phyloP scores from a whole-genome alignment of 495 filamentous ascomycete species.

The Cenococcum geophilum region DNA sequence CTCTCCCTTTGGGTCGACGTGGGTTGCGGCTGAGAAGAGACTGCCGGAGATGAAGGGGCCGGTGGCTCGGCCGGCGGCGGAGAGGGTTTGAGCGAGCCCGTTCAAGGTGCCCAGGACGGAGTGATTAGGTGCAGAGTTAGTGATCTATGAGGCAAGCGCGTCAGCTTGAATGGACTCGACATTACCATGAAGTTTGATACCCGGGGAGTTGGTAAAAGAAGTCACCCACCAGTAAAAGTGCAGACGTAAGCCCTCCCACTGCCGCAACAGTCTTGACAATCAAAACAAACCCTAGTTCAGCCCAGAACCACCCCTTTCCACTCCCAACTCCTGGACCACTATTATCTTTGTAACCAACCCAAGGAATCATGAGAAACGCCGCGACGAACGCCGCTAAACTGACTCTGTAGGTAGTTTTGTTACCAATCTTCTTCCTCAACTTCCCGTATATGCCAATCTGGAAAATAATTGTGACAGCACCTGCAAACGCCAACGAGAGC shows the following conservation, averaged over 20 bases:
- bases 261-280: conserved; percentile 83
- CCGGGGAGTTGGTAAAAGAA: background rate
- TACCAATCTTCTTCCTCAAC: conserved; percentile 75
- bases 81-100: conserved; percentile 89
- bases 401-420: conserved; percentile 71
- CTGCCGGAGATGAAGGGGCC: conserved; percentile 85
- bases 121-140: conserved; percentile 83
- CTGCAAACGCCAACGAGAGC: conserved; percentile 76
- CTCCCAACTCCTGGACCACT: conserved; percentile 42
- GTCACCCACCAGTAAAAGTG: conserved; percentile 69
- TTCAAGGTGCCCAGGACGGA: conserved; percentile 85
- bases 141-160: conserved; percentile 53
- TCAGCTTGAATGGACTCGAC: background rate
- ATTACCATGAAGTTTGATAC: conserved; percentile 14
- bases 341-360: conserved; percentile 68
- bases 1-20: conserved; percentile 74
- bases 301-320: conserved; percentile 58
- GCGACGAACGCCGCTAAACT: conserved; percentile 76
- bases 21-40: conserved; percentile 67
- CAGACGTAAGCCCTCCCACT: conserved; percentile 82
- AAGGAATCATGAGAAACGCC: conserved; percentile 83
- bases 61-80: conserved; percentile 79
- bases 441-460: conserved; percentile 77
- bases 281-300: conserved; percentile 71
- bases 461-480: conserved; percentile 77